These are phyloP conservation scores for Cercophora scortea DNA, from an alignment of 495 filamentous ascomycete species.

Conservation along the genomic window DNA sequence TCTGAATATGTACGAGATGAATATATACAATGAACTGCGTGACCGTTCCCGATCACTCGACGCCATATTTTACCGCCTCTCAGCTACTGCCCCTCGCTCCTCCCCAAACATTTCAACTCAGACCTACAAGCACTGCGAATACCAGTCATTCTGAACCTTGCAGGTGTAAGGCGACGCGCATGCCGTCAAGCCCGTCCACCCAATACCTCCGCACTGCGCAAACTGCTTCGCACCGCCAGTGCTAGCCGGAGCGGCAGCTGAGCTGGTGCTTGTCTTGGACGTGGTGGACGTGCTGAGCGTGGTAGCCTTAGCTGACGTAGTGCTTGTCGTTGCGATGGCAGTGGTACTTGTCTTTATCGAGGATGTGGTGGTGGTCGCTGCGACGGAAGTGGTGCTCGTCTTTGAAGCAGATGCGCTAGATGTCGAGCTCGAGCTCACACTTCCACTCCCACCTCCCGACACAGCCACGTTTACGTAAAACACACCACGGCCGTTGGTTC, in stretches of 20 bases:
- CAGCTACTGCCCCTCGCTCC: not conserved
- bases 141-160: slow-evolving; percentile 24
- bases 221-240: slow-evolving; percentile 9
- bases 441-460: not conserved
- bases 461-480: slow-evolving; percentile 36
- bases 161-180: slow-evolving; percentile 12
- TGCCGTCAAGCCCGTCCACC: slow-evolving; percentile 7
- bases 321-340: slow-evolving; percentile 1
- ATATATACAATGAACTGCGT: too few relatives aligned
- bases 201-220: slow-evolving; percentile 19
- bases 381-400: not conserved
- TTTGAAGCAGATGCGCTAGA: not conserved
- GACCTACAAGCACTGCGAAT: slow-evolving; percentile 39
- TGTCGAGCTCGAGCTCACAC: slow-evolving; percentile 3
- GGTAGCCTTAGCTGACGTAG: slow-evolving; percentile 2
- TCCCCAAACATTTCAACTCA: not conserved
- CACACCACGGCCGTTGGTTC: slow-evolving; percentile 52
- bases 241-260: slow-evolving; percentile 2
- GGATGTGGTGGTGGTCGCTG: not conserved
- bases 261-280: slow-evolving; percentile 6
- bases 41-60: not conserved
- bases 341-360: slow-evolving; percentile 3
- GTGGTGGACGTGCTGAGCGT: slow-evolving; percentile 5
- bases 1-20: too few relatives aligned
- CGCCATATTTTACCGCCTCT: not conserved